A percentile compares a stretch with the other conserved stretches of the same genome.
phyloP scores from a whole-genome alignment of 768 basidiomycete genomes.

The Collybia sordida region DNA sequence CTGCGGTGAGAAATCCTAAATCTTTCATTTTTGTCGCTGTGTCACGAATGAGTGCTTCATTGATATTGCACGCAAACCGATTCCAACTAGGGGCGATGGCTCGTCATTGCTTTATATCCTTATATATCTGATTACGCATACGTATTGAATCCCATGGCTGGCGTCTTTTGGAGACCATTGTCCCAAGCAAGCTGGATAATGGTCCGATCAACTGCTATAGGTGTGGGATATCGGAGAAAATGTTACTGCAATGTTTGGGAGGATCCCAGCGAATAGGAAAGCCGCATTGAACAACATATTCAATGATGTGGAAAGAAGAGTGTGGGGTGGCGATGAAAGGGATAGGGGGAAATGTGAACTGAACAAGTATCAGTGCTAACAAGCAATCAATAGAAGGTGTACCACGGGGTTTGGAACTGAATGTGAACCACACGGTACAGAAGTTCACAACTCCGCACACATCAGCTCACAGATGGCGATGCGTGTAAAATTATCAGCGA shows the following conservation, averaged over 20 bases:
- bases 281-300: neutral
- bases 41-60: conserved; percentile 19
- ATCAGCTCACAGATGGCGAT: too few relatives aligned
- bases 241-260: neutral
- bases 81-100: conserved; percentile 16
- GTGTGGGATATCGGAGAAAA: neutral
- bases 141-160: conserved; percentile 27
- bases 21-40: conserved; percentile 21
- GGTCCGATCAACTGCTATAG: too few relatives aligned
- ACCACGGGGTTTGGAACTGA: too few relatives aligned
- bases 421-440: too few relatives aligned
- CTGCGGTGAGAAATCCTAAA: conserved; percentile 21
- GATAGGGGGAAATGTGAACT: conserved; percentile 10
- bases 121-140: neutral
- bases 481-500: too few relatives aligned
- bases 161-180: conserved; percentile 19
- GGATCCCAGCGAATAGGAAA: neutral
- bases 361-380: neutral
- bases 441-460: too few relatives aligned
- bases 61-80: conserved; percentile 22
- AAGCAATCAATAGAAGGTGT: conserved; percentile 7
- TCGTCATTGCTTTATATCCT: neutral
- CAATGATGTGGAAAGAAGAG: too few relatives aligned
- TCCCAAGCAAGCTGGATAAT: conserved; percentile 15
- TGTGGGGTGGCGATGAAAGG: neutral